Percentiles rank a stretch among this genome's conserved stretches.
Conservation (phyloP, 441 rosid species). For the Jatropha multifida region DNA sequence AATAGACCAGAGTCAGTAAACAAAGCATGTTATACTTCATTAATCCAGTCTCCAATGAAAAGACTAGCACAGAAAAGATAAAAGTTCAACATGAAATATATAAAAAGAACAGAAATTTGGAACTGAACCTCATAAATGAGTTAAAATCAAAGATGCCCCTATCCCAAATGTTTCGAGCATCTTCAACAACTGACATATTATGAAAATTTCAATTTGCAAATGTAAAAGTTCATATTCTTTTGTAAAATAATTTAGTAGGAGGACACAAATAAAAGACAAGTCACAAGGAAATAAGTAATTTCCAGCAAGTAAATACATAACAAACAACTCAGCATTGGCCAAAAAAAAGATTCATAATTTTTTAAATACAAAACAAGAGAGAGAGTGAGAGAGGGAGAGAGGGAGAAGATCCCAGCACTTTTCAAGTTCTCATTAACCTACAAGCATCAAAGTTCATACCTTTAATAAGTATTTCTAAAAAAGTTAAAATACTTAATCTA, state of each 20-base stretch:
- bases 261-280: neutral
- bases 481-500: too few relatives aligned
- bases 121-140: neutral
- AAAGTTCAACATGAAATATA: neutral
- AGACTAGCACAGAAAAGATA: neutral
- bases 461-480: too few relatives aligned
- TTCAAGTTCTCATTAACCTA: neutral
- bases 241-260: too few relatives aligned
- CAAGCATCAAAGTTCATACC: neutral
- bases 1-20: slow-evolving; percentile 7
- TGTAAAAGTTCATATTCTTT: too few relatives aligned
- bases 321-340: neutral
- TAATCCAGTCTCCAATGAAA: neutral
- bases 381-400: too few relatives aligned
- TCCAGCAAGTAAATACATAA: neutral
- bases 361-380: too few relatives aligned
- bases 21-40: slow-evolving; percentile 1
- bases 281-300: too few relatives aligned
- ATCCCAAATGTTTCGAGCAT: neutral
- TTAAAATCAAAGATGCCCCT: neutral
- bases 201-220: too few relatives aligned
- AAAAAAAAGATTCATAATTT: too few relatives aligned
- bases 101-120: neutral
- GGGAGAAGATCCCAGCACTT: neutral
- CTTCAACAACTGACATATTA: neutral